Evolutionary conservation across 2,329 filamentous ascomycete genomes (phyloP), one percentile per base, ranked within the genome.

Genomic region (Alternaria tenuissima): DNA sequence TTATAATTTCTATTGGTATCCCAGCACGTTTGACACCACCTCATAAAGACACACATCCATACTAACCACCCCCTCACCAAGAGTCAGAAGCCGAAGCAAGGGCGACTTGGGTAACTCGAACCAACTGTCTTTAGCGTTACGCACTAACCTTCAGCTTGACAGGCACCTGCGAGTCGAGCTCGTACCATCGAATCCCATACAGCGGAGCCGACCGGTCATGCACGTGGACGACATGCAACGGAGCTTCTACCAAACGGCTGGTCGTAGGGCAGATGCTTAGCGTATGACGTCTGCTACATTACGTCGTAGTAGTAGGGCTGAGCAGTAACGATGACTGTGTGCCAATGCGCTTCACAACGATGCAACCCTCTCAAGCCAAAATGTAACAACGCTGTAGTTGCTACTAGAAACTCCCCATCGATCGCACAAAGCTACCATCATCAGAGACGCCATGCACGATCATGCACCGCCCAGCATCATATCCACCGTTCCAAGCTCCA

Each of bases 171-270:
- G 24, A 24, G 22, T 49, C 8, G 32, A 26, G 22, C 8, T 18
- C 46, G 46, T 16, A 38, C 46, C 46, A 34, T 36, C 55, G 28
- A 58, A 61, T 61, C 59, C 59, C 38, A 41, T 28, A 38, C 55
- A 26, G 36, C 51, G 55, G 59, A 58, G 48, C 44, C 46, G 46
- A 49, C 46, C 46, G 32, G 24, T 49, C 16, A 49, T 49, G 46
- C 46, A 49, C 14, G 32, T 49, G 46, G 46, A 22, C 22, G 46
- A 34, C 32, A 36, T 49, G 32, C 22, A 49, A 6, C 46, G 24
- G 46, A 24, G 46, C 46, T 49, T 38, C 20, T 26, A 36, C 46
- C 32, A 24, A 49, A 38, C 46, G n/a, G 46, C 11, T 38, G 32
- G 9, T 38, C 18, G 32, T 49, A 49, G 30, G 46, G 20, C 14